Evolutionary conservation across 495 filamentous ascomycete species (phyloP).

Genomic region (Aspergillus conjunctus): DNA sequence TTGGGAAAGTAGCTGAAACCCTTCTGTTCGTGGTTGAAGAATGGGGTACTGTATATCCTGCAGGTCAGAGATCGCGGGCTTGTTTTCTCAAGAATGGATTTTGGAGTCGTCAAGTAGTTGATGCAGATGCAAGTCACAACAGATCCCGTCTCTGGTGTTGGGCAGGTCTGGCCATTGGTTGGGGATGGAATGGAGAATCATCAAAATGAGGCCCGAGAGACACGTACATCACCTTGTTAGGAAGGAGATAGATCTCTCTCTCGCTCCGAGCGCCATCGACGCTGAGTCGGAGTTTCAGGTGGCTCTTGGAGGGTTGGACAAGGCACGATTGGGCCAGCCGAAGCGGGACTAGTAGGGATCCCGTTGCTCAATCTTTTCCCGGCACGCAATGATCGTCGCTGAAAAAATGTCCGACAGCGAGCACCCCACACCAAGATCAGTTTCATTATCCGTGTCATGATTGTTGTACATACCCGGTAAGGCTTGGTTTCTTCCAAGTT

Average conservation of each 20-base stretch:
- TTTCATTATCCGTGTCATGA: conserved; percentile 17
- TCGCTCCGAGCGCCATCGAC: not conserved
- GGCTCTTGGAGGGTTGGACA: conserved; percentile 4
- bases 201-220: not conserved
- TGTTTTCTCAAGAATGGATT: not conserved
- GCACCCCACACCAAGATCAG: conserved; percentile 9
- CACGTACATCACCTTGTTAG: not conserved
- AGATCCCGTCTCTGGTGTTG: not conserved
- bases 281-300: conserved; percentile 19
- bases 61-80: not conserved
- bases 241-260: conserved; percentile 10
- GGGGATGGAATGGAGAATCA: not conserved
- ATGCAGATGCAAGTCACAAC: conserved; percentile 1
- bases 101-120: not conserved
- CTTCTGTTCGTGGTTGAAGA: not conserved
- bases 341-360: conserved; percentile 23
- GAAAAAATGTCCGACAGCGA: conserved; percentile 26
- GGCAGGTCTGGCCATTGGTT: not conserved
- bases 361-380: conserved; percentile 24
- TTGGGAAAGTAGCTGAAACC: not conserved
- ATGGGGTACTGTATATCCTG: not conserved
- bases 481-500: not conserved
- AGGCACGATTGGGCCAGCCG: conserved; percentile 20
- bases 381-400: conserved; percentile 29
- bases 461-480: conserved; percentile 3